A percentile compares a stretch with the other conserved stretches of the same genome.
Evolutionary conservation across 352 stramenopile species (phyloP).

Genomic region (Phytopythium mirpurense): DNA sequence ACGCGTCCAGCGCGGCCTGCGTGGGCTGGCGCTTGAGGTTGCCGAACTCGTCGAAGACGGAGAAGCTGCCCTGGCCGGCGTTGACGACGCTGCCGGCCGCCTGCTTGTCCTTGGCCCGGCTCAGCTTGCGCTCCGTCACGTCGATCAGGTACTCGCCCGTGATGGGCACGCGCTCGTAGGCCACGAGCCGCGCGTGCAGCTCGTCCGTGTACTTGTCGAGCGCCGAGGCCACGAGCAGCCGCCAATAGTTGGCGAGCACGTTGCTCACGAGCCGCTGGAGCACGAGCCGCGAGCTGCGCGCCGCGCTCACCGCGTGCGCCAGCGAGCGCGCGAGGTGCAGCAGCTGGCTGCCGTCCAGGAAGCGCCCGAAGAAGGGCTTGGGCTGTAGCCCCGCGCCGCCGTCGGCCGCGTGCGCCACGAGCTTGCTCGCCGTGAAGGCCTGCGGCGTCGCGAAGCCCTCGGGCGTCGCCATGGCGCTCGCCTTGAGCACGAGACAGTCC

Average conservation of each 20-base stretch:
- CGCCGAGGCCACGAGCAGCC: constrained; percentile 44
- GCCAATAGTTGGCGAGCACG: constrained; percentile 58
- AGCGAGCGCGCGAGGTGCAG: constrained; percentile 49
- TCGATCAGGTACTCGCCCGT: constrained; percentile 61
- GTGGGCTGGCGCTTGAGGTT: constrained; percentile 59
- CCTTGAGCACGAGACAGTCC: constrained; percentile 68
- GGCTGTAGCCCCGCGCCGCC: constrained; percentile 19
- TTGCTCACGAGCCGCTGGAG: constrained; percentile 57
- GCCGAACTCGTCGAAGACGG: constrained; percentile 73
- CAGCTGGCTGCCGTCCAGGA: constrained; percentile 46
- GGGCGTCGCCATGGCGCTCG: constrained; percentile 31
- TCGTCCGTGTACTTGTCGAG: constrained; percentile 56
- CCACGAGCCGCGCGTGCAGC: constrained; percentile 47
- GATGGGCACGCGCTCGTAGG: constrained; percentile 57
- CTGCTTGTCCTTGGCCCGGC: constrained; percentile 31
- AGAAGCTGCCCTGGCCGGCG: constrained; percentile 55
- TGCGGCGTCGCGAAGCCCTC: constrained; percentile 21
- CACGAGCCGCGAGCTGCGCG: constrained; percentile 32
- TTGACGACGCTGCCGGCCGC: constrained; percentile 34
- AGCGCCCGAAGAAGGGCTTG: constrained; percentile 66
- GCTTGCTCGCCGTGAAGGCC: constrained; percentile 50
- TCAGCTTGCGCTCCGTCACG: constrained; percentile 65
- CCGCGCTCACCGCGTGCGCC: constrained; percentile 26
- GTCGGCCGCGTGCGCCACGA: constrained; percentile 50
- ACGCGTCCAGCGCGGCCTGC: constrained; percentile 5